Conservation (phyloP, 768 basidiomycete species). For the Amanita molliuscula region DNA sequence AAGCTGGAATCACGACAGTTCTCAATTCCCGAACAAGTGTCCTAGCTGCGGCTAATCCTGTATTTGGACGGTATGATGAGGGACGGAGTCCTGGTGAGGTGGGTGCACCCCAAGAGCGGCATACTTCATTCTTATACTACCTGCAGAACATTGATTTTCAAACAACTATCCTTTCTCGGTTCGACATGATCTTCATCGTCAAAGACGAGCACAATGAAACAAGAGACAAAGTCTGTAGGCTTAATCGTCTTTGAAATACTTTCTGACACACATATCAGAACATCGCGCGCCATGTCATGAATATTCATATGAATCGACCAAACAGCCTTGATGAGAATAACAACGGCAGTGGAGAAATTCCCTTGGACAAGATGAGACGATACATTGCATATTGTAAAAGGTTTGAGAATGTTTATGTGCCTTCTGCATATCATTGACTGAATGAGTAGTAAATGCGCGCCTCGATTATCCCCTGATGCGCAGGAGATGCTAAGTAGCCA, state of each 20-base stretch:
- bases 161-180: slow-evolving; percentile 95
- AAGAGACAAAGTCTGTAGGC: slow-evolving; percentile 67
- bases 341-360: slow-evolving; percentile 78
- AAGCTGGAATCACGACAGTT: slow-evolving; percentile 97
- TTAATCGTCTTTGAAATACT: slow-evolving; percentile 1
- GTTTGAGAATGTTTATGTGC: slow-evolving; percentile 27
- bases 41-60: slow-evolving; percentile 94
- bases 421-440: neutral
- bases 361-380: slow-evolving; percentile 96
- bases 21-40: slow-evolving; percentile 94
- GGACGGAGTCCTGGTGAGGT: slow-evolving; percentile 94
- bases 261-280: slow-evolving; percentile 34
- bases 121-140: neutral
- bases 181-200: slow-evolving; percentile 99
- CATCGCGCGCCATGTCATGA: slow-evolving; percentile 97
- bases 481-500: slow-evolving; percentile 95
- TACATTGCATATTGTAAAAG: slow-evolving; percentile 95
- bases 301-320: slow-evolving; percentile 93
- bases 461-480: slow-evolving; percentile 85
- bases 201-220: slow-evolving; percentile 96
- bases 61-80: slow-evolving; percentile 96
- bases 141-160: slow-evolving; percentile 90
- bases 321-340: slow-evolving; percentile 54
- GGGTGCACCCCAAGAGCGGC: slow-evolving; percentile 5
- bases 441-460: slow-evolving; percentile 79